Percentiles rank a stretch among this genome's conserved stretches.
Conservation (phyloP, 1,139 yeast species). For the Taphrina sp. region DNA sequence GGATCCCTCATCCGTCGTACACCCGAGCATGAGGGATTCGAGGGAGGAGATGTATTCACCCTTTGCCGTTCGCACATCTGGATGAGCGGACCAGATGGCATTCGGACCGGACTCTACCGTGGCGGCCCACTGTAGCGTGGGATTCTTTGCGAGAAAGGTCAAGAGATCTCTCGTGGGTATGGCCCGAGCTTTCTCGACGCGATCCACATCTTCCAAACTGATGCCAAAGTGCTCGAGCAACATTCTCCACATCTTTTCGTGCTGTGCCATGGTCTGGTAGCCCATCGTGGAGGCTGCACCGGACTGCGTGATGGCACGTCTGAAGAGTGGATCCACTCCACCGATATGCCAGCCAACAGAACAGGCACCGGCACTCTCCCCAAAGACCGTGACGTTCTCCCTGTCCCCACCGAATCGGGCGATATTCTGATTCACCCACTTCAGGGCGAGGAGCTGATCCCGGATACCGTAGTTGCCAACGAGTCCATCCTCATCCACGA, state of each 20-base stretch:
- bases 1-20: constrained; percentile 19
- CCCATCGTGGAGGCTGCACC: constrained; percentile 29
- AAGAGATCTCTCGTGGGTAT: constrained; percentile 9
- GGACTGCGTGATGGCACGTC: constrained; percentile 26
- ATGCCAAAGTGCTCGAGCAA: constrained; percentile 12
- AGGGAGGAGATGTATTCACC: constrained; percentile 15
- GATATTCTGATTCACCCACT: constrained; percentile 47
- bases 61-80: constrained; percentile 13
- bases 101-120: constrained; percentile 25
- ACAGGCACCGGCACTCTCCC: constrained; percentile 47
- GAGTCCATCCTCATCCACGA: constrained; percentile 32
- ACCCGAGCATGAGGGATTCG: constrained; percentile 21
- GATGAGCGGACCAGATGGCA: constrained; percentile 29
- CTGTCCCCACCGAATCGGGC: constrained; percentile 46
- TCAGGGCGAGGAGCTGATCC: constrained; percentile 44
- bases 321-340: constrained; percentile 23
- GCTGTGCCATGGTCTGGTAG: constrained; percentile 1
- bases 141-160: constrained; percentile 1
- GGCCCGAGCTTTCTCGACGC: constrained; percentile 13
- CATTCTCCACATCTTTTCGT: constrained; percentile 19
- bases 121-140: constrained; percentile 19
- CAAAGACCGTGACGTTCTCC: constrained; percentile 44
- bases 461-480: constrained; percentile 44
- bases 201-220: constrained; percentile 3
- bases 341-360: constrained; percentile 25